phyloP scores from a whole-genome alignment of 106 monocot genomes.

The Dioscorea zingiberensis region DNA sequence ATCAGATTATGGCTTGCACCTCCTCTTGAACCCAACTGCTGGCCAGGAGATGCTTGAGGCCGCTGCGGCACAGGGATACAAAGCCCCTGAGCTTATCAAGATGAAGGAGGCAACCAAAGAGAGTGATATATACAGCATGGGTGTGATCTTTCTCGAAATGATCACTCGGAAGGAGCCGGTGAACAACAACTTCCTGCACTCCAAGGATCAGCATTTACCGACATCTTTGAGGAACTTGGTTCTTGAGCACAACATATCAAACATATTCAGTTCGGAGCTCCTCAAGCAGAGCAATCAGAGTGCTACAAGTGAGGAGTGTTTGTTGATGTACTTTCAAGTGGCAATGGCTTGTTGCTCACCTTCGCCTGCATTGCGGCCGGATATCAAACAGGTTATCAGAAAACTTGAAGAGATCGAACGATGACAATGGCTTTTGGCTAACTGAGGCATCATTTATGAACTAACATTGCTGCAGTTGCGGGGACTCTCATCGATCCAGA shows the following conservation, averaged over 20 bases:
- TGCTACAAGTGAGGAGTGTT: slow-evolving; percentile 27
- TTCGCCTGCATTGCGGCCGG: slow-evolving; percentile 66
- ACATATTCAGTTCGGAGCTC: slow-evolving; percentile 44
- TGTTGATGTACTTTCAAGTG: slow-evolving; percentile 60
- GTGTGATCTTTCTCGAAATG: slow-evolving; percentile 87
- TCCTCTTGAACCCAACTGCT: slow-evolving; percentile 52
- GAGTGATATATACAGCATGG: slow-evolving; percentile 81
- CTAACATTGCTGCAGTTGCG: too few relatives aligned
- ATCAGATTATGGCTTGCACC: slow-evolving; percentile 79
- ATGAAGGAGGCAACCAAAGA: slow-evolving; percentile 58
- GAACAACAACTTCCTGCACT: slow-evolving; percentile 17
- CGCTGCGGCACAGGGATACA: slow-evolving; percentile 66
- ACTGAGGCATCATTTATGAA: too few relatives aligned
- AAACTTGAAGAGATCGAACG: slow-evolving; percentile 58
- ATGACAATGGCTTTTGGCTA: neutral
- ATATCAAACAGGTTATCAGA: slow-evolving; percentile 45
- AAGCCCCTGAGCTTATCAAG: slow-evolving; percentile 88
- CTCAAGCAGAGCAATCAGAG: slow-evolving; percentile 18
- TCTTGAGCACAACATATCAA: slow-evolving; percentile 60
- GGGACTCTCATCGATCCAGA: too few relatives aligned
- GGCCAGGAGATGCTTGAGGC: slow-evolving; percentile 80
- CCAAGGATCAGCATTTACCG: slow-evolving; percentile 50
- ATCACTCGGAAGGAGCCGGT: slow-evolving; percentile 53
- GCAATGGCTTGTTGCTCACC: slow-evolving; percentile 88
- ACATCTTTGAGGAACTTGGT: slow-evolving; percentile 45